Evolutionary conservation across 805 yeast species (phyloP), one percentile per base, ranked within the genome.

Genomic region (Kodamaea kakaduensis): DNA sequence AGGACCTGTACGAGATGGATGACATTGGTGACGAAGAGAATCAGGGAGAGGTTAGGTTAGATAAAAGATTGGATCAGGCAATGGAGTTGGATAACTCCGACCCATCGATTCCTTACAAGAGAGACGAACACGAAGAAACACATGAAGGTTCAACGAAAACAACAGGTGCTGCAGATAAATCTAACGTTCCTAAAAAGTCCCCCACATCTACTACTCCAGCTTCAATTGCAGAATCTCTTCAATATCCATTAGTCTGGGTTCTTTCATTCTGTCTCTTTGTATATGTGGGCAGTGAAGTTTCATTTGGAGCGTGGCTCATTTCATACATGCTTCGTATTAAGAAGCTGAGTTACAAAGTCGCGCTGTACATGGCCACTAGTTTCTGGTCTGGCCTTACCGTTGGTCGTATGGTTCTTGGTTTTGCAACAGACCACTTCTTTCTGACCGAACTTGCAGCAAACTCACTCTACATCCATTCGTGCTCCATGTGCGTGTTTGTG

Each of bases 271-370:
- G 67, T 19, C 52, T 75, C 31, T 75, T 74, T 46, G 43, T 67
- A 14, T 74, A 74, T 42, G 67, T 73, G 23, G 79, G 81, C 3
- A 71, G 69, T 9, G 80, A 75, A 48, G 64, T 68, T 10, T 64
- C 77, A 5, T 65, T 74, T 44, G 80, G 80, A 1, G 56, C 69
- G 13, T 75, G 80, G 80, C 42, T 73, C 36, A 64, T 71, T 44
- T 68, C 75, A 25, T 75, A 62, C 38, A 48, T 71, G 29, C 51
- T 64, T 9, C 60, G 75, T 19, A 62, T 73, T 37, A 60, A 66
- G 33, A 31, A 56, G 1, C 44, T 55, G 22, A 30, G 59, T 5
- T 72, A 71, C 40, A 47, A 58, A 17, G 26, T 44, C 5, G 55
- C 76, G 6, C 71, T 79, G 2, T 64, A 63, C 43, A 59, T 73